Evolutionary conservation across 2,329 filamentous ascomycete genomes (phyloP), one percentile per base, ranked within the genome.

Genomic region (Colletotrichum godetiae): DNA sequence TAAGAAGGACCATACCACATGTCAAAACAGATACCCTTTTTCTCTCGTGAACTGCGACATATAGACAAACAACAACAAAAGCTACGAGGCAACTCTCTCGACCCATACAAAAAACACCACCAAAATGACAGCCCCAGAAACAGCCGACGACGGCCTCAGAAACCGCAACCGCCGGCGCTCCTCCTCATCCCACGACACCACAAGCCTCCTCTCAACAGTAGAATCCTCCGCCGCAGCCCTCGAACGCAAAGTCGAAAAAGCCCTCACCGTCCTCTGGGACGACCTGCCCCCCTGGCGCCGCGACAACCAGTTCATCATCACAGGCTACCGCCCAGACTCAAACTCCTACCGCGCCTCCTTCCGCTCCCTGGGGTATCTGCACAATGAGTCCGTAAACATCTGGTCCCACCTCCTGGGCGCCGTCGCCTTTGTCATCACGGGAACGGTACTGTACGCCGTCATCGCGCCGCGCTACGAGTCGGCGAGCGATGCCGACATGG

Each of bases 341-440:
- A 81, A 85, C 79, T 89, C 86, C 64, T 88, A 88, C 80, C 62
- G 73, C 59, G 78, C 80, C 73, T 87, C 86, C 31, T 77, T 89
- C 60, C 76, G 77, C 58, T 89, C 87, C 63, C 82, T 91, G 57
- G 83, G 84, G 77, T 86, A 86, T 80, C 79, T 91, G 72, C 89
- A 91, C 84, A 91, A 91, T 79, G 89, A 91, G 80, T 87, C 84
- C 52, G 89, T 91, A 81, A 91, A 91, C 81, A 90, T 91, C 79
- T 91, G 89, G 88, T 87, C 89, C 13, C 89, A 91, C 76, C 86
- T 92, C 11, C 78, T 94, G 53, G 95, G 94, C 8, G 89, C 92
- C 12, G 63, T 93, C 1, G 76, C 88, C 46, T 91, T 93, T 69
- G 79, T 90, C 3, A 78, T 86, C 7, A 83, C 85, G 1, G 89